phyloP scores from a whole-genome alignment of 2,329 filamentous ascomycete genomes.

The Cercospora sojina region DNA sequence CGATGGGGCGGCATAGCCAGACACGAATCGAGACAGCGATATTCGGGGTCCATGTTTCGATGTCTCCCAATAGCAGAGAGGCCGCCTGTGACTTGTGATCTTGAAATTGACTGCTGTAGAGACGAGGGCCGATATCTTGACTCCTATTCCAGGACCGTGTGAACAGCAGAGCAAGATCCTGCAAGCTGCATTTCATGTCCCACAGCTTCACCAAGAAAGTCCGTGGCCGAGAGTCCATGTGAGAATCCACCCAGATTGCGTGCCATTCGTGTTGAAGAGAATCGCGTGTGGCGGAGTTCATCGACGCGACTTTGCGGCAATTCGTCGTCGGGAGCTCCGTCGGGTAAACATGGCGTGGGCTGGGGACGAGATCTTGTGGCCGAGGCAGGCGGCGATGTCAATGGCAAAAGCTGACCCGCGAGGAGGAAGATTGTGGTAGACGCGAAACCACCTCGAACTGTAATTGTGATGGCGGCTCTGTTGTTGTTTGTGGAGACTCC shows the following conservation, averaged over 20 bases:
- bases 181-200: too few relatives aligned
- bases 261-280: not conserved
- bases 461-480: not conserved
- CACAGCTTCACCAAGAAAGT: not conserved
- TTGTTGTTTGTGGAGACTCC: not conserved
- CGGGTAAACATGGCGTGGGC: not conserved
- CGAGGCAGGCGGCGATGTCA: not conserved
- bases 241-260: not conserved
- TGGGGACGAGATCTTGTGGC: not conserved
- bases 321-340: not conserved
- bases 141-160: too few relatives aligned
- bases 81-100: too few relatives aligned
- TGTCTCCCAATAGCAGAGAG: too few relatives aligned
- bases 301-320: not conserved
- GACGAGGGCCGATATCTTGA: too few relatives aligned
- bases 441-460: not conserved
- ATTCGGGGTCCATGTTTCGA: too few relatives aligned
- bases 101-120: too few relatives aligned
- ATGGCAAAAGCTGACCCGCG: not conserved
- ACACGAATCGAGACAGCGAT: too few relatives aligned
- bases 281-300: not conserved
- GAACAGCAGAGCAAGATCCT: too few relatives aligned
- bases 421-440: not conserved
- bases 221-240: not conserved
- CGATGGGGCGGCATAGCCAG: too few relatives aligned